Percentiles rank a stretch among this genome's conserved stretches.
Evolutionary conservation across 768 basidiomycete genomes (phyloP).

Genomic region (Russula sp.): DNA sequence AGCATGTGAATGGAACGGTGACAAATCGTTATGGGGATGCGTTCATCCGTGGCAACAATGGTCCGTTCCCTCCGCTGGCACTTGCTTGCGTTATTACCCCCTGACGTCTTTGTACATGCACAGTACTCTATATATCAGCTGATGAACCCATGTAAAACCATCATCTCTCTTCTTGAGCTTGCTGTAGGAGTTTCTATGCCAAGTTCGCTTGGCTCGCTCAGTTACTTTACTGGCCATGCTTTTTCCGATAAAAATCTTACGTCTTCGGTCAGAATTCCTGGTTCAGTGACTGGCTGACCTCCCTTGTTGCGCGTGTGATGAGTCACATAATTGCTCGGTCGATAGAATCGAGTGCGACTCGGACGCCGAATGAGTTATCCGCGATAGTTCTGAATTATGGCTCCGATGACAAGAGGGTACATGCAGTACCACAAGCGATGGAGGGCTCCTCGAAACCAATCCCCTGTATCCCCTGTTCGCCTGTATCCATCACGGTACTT

Average conservation of each 20-base stretch:
- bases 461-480: background rate
- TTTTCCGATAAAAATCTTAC: too few relatives aligned
- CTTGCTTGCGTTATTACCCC: background rate
- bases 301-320: background rate
- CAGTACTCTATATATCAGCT: constrained; percentile 62
- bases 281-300: background rate
- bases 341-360: background rate
- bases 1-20: constrained; percentile 81
- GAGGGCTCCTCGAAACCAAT: background rate
- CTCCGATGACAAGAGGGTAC: background rate
- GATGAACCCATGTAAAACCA: constrained; percentile 19
- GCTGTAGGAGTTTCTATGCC: background rate
- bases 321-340: background rate
- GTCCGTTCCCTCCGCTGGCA: constrained; percentile 39
- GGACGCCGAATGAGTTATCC: background rate
- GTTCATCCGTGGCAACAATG: constrained; percentile 94
- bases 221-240: too few relatives aligned
- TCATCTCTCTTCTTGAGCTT: background rate
- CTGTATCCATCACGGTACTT: background rate
- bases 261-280: background rate
- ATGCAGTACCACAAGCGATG: background rate
- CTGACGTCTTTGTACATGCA: constrained; percentile 11
- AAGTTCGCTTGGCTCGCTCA: background rate
- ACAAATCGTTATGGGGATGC: constrained; percentile 94
- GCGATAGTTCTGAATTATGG: background rate